Base-by-base conservation (phyloP, 257 asterid species). In the Knoxia roxburghii region DNA sequence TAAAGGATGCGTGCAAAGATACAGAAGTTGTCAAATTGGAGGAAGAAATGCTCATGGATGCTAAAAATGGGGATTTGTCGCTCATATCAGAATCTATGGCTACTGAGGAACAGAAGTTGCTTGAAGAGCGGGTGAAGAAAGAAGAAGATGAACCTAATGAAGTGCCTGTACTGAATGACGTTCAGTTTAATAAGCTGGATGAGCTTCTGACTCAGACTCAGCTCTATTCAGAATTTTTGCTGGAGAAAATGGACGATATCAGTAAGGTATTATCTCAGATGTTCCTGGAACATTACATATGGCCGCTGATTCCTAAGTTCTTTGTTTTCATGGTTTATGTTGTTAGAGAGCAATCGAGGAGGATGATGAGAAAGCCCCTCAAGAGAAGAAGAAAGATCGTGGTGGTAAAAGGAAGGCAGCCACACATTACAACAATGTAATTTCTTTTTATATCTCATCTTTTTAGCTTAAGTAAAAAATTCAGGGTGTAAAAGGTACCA, bases 171-270 rank as follows among this genome's bases (percentile, higher is more conserved):
- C 57, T 94, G 85, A 84, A 83, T 76, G 96, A 87, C 68, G 64
- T 68, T 65, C 95, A 85, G 82, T 90, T 85, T 73, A 75, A 75
- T 61, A 94, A 88, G 69, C 80, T 90, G 65, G 97, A 94, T n/a
- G 97, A 94, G 86, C 97, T 94, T 67, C 85, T 94, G 73, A 84
- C 93, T 17, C 99, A 90, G 82, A 86, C 97, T 39, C 90, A 90
- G 48, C 94, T 94, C 69, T 94, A 82, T 80, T 83, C 97, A 3
- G 95, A 90, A 84, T 94, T 94, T 79, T 78, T 94, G 70, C 86
- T 90, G 73, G 99, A 94, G 73, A 90, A 94, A 80, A 94, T 94
- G 96, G 96, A 94, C 61, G 88, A 89, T 65, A 94, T 94, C 33
- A 79, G 95, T 29, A 83, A 74, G 91, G 97, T 86, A 56, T 62